phyloP scores from a whole-genome alignment of 176 grass and related monocot species.

The Oryza coarctata region DNA sequence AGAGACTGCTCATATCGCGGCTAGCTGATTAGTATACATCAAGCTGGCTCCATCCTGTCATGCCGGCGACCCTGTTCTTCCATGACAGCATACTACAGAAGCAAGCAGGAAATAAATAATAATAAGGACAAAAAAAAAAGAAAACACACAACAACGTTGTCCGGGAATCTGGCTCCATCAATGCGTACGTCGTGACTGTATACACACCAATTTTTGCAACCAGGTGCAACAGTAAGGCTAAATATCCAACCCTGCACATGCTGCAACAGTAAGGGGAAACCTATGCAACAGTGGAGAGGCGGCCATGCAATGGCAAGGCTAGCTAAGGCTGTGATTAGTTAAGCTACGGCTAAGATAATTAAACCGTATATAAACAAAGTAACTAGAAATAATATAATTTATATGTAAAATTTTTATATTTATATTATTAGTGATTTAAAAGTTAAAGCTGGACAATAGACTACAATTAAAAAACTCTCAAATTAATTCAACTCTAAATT shows the following conservation, averaged over 20 bases:
- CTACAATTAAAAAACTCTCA: too few species aligned
- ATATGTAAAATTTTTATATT: too few species aligned
- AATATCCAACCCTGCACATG: conserved; percentile 39
- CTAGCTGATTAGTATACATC: neutral
- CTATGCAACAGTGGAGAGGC: conserved; percentile 15
- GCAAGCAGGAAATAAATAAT: neutral
- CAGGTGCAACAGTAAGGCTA: too few species aligned
- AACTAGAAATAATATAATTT: too few species aligned
- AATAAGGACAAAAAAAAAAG: neutral
- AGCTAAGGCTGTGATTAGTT: neutral
- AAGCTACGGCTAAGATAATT: too few species aligned
- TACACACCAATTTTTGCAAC: neutral
- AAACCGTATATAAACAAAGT: too few species aligned
- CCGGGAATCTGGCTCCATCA: neutral
- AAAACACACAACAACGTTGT: neutral
- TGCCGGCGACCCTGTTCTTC: conserved; percentile 3
- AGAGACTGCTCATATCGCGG: neutral
- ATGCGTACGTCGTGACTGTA: neutral
- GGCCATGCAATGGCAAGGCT: neutral
- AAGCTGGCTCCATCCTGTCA: conserved; percentile 11
- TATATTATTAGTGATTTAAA: too few species aligned
- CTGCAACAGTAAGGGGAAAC: conserved; percentile 29
- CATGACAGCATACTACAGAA: neutral
- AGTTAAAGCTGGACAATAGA: too few species aligned
- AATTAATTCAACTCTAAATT: too few species aligned